Conservation (phyloP, 129 eudicot genomes). For the Erigeron canadensis region DNA sequence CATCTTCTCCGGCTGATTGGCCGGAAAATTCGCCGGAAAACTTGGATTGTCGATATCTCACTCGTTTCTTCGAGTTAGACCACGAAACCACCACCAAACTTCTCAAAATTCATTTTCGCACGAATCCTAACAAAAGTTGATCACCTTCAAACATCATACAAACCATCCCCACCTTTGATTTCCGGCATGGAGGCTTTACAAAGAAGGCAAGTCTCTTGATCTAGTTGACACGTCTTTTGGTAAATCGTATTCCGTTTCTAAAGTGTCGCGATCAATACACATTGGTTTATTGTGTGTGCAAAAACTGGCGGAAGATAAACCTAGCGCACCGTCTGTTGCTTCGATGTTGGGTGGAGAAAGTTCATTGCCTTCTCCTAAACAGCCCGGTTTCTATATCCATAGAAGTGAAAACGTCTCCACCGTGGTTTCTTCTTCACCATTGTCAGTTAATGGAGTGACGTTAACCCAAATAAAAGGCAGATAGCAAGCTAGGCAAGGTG, state of each 20-base stretch:
- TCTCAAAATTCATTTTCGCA: too few species aligned
- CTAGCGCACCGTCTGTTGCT: slow-evolving; percentile 32
- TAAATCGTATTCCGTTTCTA: background rate
- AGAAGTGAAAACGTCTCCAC: background rate
- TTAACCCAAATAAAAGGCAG: too few species aligned
- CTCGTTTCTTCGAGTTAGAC: too few species aligned
- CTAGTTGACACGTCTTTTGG: slow-evolving; percentile 18
- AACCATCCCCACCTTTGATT: too few species aligned
- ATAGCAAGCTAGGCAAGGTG: too few species aligned
- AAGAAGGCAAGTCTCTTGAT: slow-evolving; percentile 38
- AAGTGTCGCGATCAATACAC: slow-evolving; percentile 36
- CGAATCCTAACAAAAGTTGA: too few species aligned
- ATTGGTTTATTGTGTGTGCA: slow-evolving; percentile 43
- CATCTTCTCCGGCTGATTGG: too few species aligned
- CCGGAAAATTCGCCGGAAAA: too few species aligned
- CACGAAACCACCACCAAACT: too few species aligned
- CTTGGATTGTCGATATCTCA: too few species aligned
- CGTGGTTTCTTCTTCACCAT: background rate
- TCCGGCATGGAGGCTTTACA: slow-evolving; percentile 49
- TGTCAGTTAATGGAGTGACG: slow-evolving; percentile 4
- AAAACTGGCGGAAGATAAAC: slow-evolving; percentile 46
- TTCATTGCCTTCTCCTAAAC: slow-evolving; percentile 33
- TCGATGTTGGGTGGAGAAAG: slow-evolving; percentile 40
- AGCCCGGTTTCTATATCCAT: slow-evolving; percentile 31
- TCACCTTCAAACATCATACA: too few species aligned